Conservation (phyloP, 1,284 basidiomycete species). For the Microbotryomycetes sp. region DNA sequence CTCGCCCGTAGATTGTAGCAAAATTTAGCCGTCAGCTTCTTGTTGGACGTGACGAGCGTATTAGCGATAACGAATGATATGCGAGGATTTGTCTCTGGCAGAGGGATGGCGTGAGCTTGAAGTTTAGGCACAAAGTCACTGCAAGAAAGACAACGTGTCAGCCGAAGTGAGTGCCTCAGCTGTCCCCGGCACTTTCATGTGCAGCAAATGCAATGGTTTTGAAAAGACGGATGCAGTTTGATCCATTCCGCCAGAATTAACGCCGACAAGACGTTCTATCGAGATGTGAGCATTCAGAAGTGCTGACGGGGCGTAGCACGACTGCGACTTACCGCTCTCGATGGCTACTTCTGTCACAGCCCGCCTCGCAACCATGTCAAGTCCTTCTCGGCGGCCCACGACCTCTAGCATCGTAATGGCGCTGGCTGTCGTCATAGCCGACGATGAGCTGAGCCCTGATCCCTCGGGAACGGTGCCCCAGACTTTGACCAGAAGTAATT, state of each 20-base stretch:
- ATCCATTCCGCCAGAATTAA: conserved; percentile 44
- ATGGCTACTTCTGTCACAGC: conserved; percentile 65
- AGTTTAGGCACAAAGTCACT: conserved; percentile 63
- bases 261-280: conserved; percentile 61
- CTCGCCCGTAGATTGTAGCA: conserved; percentile 72
- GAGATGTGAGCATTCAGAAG: background rate
- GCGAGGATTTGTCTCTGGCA: conserved; percentile 38
- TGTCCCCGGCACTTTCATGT: conserved; percentile 21
- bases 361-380: conserved; percentile 56
- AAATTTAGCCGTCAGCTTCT: conserved; percentile 63
- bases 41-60: conserved; percentile 64
- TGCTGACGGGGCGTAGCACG: background rate
- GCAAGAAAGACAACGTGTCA: background rate
- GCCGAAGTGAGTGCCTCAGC: background rate
- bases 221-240: conserved; percentile 34
- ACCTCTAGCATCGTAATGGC: conserved; percentile 60
- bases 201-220: conserved; percentile 26
- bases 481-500: conserved; percentile 16
- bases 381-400: conserved; percentile 56
- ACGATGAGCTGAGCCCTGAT: conserved; percentile 66
- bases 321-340: conserved; percentile 50
- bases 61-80: conserved; percentile 70
- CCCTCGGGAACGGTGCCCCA: conserved; percentile 73
- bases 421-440: conserved; percentile 76
- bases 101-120: conserved; percentile 54